Percentiles rank a stretch among this genome's conserved stretches.
These are phyloP conservation scores for Akanthomyces dipterigenus DNA, from an alignment of 2,329 filamentous ascomycete genomes.

Conservation along the genomic window DNA sequence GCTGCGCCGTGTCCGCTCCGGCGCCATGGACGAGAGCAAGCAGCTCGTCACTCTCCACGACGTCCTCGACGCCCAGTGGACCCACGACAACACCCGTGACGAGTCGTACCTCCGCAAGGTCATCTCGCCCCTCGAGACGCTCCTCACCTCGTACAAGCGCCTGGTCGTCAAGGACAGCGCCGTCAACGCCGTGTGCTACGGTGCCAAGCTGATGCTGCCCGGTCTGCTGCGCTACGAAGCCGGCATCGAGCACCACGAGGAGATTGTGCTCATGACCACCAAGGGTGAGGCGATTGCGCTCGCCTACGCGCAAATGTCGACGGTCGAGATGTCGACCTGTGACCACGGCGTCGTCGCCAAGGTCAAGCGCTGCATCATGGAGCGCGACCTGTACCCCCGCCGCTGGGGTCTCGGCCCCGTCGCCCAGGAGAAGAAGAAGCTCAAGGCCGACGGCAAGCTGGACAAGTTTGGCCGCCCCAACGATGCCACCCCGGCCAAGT, in stretches of 20 bases:
- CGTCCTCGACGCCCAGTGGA: conserved; percentile 89
- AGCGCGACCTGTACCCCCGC: conserved; percentile 93
- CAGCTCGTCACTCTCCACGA: conserved; percentile 84
- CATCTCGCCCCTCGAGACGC: conserved; percentile 86
- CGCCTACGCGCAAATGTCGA: conserved; percentile 95
- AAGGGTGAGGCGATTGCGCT: conserved; percentile 98
- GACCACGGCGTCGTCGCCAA: conserved; percentile 97
- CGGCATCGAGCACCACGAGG: conserved; percentile 88
- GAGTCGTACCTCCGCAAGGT: conserved; percentile 87
- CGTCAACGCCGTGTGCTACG: conserved; percentile 97
- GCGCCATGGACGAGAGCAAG: conserved; percentile 89
- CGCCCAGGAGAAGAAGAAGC: conserved; percentile 97
- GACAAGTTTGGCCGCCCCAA: conserved; percentile 96
- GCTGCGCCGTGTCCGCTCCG: conserved; percentile 84
- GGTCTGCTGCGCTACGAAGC: conserved; percentile 88
- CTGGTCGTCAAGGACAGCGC: conserved; percentile 81
- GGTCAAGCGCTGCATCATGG: conserved; percentile 99
- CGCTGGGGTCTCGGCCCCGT: conserved; percentile 94
- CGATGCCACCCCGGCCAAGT: conserved; percentile 87
- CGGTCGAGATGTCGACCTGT: conserved; percentile 91
- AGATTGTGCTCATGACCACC: conserved; percentile 96
- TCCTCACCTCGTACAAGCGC: conserved; percentile 90
- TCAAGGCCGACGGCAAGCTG: conserved; percentile 95
- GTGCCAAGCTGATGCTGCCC: conserved; percentile 97
- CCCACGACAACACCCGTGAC: conserved; percentile 90